Evolutionary conservation across 139 green algal genomes (phyloP).

Genomic region (Astrephomene gubernaculifera): DNA sequence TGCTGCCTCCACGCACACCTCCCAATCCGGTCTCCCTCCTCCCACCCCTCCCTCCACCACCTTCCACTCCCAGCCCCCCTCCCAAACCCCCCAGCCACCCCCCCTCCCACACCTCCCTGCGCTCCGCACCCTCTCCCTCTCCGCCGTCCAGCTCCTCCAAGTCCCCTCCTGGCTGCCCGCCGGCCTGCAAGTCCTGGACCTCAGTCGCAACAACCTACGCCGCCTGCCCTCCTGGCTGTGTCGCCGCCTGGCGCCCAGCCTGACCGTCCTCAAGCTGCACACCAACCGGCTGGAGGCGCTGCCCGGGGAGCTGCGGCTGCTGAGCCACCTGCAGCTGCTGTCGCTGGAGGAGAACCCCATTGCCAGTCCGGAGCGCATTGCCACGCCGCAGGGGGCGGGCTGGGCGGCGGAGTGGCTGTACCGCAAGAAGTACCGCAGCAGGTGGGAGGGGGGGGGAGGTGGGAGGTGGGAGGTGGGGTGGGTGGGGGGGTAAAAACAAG

Average conservation of each 20-base stretch:
- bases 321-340: slow-evolving; percentile 19
- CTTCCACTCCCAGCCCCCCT: no score
- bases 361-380: not conserved
- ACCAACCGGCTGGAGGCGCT: slow-evolving; percentile 30
- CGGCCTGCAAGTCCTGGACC: slow-evolving; percentile 33
- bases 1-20: no score
- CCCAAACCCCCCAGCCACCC: no score
- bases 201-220: slow-evolving; percentile 33
- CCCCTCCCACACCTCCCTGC: no score
- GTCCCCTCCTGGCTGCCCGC: slow-evolving; percentile 35
- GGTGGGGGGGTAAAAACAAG: no score
- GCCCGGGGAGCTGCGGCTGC: not conserved
- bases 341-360: slow-evolving; percentile 38
- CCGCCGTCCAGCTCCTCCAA: not conserved
- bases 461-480: no score
- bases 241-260: slow-evolving; percentile 9
- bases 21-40: no score
- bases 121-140: slow-evolving; percentile 19
- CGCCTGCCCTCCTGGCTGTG: slow-evolving; percentile 36
- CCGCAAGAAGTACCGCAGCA: slow-evolving; percentile 40
- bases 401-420: slow-evolving; percentile 39
- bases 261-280: slow-evolving; percentile 35
- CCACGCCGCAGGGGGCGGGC: slow-evolving; percentile 2
- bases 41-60: no score
- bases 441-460: not conserved